These are phyloP conservation scores for Mortierella alpina DNA, from an alignment of 192 early-diverging fungal genomes.

Conservation along the genomic window DNA sequence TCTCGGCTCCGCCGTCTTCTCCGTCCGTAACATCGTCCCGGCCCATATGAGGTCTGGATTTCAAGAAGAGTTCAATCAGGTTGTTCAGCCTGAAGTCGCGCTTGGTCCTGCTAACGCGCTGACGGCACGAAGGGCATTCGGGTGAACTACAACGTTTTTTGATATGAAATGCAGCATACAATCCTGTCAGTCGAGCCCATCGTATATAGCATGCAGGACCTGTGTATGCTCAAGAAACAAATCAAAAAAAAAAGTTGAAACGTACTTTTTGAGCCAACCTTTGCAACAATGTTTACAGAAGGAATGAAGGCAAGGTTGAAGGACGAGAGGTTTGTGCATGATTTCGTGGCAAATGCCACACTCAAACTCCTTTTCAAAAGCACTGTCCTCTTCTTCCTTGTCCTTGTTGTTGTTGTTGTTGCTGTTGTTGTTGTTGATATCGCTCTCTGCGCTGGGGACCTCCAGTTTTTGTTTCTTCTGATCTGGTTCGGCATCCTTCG, in stretches of 20 bases:
- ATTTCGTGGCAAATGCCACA: conserved; percentile 53
- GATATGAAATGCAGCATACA: background rate
- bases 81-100: conserved; percentile 44
- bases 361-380: conserved; percentile 44
- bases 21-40: conserved; percentile 20
- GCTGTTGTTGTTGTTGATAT: background rate
- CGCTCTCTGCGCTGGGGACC: background rate
- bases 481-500: background rate
- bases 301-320: conserved; percentile 50
- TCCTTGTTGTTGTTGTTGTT: conserved; percentile 3
- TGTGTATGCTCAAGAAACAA: background rate
- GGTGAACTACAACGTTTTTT: conserved; percentile 5
- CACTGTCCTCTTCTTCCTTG: conserved; percentile 22
- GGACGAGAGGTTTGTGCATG: conserved; percentile 38
- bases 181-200: background rate
- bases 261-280: conserved; percentile 37
- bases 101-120: conserved; percentile 26
- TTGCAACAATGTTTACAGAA: conserved; percentile 51
- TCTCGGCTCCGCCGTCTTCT: conserved; percentile 28
- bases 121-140: conserved; percentile 33
- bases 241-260: background rate
- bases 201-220: background rate
- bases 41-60: conserved; percentile 31
- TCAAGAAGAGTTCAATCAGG: conserved; percentile 37
- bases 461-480: conserved; percentile 28